These are phyloP conservation scores for Xylaria arbuscula DNA, from an alignment of 2,329 filamentous ascomycete genomes.

Conservation along the genomic window DNA sequence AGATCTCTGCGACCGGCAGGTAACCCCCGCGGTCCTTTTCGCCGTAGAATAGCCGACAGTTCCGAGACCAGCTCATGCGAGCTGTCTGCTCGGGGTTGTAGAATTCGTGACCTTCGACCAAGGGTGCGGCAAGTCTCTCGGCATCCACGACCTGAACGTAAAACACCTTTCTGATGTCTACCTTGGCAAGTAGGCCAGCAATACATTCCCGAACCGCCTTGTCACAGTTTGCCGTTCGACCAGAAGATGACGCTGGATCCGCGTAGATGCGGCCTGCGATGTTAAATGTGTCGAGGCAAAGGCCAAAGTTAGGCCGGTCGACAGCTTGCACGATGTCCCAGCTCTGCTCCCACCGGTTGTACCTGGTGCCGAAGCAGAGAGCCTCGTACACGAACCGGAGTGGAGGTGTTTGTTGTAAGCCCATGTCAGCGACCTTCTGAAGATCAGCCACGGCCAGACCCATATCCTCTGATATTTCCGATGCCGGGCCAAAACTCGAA, in stretches of 20 bases:
- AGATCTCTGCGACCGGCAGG: slow-evolving; percentile 71
- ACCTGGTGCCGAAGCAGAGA: slow-evolving; percentile 76
- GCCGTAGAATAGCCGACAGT: slow-evolving; percentile 77
- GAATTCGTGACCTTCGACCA: slow-evolving; percentile 67
- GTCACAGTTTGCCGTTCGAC: slow-evolving; percentile 66
- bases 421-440: slow-evolving; percentile 73
- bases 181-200: slow-evolving; percentile 60
- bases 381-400: slow-evolving; percentile 80
- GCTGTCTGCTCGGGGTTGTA: slow-evolving; percentile 67
- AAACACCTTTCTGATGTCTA: slow-evolving; percentile 75
- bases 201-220: slow-evolving; percentile 66
- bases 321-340: slow-evolving; percentile 76
- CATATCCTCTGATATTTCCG: slow-evolving; percentile 58
- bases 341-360: slow-evolving; percentile 76
- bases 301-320: slow-evolving; percentile 76
- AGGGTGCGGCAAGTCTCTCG: slow-evolving; percentile 68
- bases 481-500: slow-evolving; percentile 71
- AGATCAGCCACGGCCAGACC: slow-evolving; percentile 72
- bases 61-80: slow-evolving; percentile 82
- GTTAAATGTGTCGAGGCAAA: slow-evolving; percentile 84
- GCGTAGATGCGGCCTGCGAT: slow-evolving; percentile 77
- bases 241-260: slow-evolving; percentile 67
- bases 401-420: slow-evolving; percentile 63
- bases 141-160: slow-evolving; percentile 83
- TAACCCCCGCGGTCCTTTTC: slow-evolving; percentile 73